A percentile compares a stretch with the other conserved stretches of the same genome.
phyloP scores from a whole-genome alignment of 805 yeast species.

The Teunomyces aglyptinius region DNA sequence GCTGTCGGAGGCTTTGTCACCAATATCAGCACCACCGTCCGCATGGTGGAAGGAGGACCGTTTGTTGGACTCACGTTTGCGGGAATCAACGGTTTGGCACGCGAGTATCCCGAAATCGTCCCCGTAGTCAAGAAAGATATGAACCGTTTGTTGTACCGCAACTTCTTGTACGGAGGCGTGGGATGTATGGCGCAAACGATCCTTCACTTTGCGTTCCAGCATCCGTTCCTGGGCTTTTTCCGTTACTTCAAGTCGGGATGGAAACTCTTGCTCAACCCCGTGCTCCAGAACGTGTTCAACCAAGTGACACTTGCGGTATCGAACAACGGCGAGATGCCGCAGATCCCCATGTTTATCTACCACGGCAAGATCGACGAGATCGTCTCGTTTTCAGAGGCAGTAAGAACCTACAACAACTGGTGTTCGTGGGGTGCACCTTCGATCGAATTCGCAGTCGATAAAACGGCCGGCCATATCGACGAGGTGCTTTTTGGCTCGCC shows the following conservation, averaged over 20 bases:
- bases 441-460: slow-evolving; percentile 9
- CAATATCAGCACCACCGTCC: slow-evolving; percentile 26
- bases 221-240: background rate
- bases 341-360: slow-evolving; percentile 11
- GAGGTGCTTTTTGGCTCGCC: slow-evolving; percentile 14
- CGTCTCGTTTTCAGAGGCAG: slow-evolving; percentile 8
- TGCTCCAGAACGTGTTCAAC: slow-evolving; percentile 19
- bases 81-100: slow-evolving; percentile 29
- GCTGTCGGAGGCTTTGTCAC: slow-evolving; percentile 38
- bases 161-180: background rate
- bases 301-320: slow-evolving; percentile 1
- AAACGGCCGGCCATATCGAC: slow-evolving; percentile 14
- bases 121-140: slow-evolving; percentile 1
- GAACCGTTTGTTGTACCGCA: background rate
- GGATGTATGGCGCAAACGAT: background rate
- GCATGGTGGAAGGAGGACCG: slow-evolving; percentile 20
- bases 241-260: slow-evolving; percentile 8
- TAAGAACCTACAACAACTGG: slow-evolving; percentile 11
- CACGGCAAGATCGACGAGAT: slow-evolving; percentile 11
- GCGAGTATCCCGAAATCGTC: slow-evolving; percentile 28
- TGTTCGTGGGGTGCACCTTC: slow-evolving; percentile 10
- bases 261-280: slow-evolving; percentile 9
- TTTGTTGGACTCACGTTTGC: slow-evolving; percentile 28
- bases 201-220: background rate
- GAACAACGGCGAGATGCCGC: slow-evolving; percentile 8